phyloP scores from a whole-genome alignment of 2,329 filamentous ascomycete genomes.

The Chrysoporthe puriensis region DNA sequence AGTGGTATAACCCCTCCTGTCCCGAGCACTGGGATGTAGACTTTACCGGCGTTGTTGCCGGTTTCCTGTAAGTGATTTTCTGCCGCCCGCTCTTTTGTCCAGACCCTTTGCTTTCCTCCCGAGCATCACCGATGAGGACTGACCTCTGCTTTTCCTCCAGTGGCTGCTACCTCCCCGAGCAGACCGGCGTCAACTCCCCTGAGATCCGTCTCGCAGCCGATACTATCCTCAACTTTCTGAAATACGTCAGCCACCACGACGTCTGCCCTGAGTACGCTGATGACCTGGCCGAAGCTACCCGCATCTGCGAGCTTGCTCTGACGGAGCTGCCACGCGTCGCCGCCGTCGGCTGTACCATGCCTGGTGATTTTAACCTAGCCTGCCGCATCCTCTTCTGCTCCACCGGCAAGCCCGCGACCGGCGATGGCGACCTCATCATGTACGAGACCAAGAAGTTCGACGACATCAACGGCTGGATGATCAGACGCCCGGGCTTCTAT shows the following conservation, averaged over 20 bases:
- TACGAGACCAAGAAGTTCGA: slow-evolving; percentile 33
- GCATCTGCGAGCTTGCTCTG: slow-evolving; percentile 68
- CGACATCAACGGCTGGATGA: slow-evolving; percentile 26
- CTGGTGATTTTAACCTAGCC: slow-evolving; percentile 81
- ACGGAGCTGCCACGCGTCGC: slow-evolving; percentile 67
- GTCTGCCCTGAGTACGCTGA: slow-evolving; percentile 81
- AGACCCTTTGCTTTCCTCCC: neutral
- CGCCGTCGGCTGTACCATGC: slow-evolving; percentile 57
- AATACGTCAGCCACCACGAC: slow-evolving; percentile 81
- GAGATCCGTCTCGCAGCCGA: slow-evolving; percentile 64
- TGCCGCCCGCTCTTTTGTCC: neutral
- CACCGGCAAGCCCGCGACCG: slow-evolving; percentile 3
- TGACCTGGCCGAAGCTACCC: slow-evolving; percentile 68
- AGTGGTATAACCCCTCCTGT: slow-evolving; percentile 55
- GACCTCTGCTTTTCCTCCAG: slow-evolving; percentile 37
- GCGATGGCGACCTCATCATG: neutral
- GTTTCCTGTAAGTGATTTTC: slow-evolving; percentile 67
- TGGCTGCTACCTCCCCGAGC: slow-evolving; percentile 58
- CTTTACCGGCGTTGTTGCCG: slow-evolving; percentile 76
- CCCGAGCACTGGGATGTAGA: slow-evolving; percentile 74
- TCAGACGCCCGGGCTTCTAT: slow-evolving; percentile 30
- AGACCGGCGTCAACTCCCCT: slow-evolving; percentile 58
- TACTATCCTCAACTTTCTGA: slow-evolving; percentile 83
- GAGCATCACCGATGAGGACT: neutral
- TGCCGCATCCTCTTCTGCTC: slow-evolving; percentile 68